Evolutionary conservation across 441 rosid genomes (phyloP).

Genomic region (Capsella rubella): DNA sequence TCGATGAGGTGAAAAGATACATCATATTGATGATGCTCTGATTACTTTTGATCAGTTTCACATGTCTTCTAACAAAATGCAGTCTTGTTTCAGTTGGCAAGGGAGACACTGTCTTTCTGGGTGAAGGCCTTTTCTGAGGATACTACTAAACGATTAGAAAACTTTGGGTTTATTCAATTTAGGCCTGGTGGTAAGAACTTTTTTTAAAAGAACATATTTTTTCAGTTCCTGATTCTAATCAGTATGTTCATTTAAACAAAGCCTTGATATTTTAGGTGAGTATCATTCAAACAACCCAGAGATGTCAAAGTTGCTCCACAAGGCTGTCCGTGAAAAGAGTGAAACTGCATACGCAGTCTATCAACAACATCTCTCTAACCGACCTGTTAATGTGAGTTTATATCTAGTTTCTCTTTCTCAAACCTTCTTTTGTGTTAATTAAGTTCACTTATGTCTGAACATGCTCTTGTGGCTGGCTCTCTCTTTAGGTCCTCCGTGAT

Average conservation of each 20-base stretch:
- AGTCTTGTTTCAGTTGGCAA: conserved; percentile 74
- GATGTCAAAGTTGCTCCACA: conserved; percentile 97
- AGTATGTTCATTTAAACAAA: conserved; percentile 21
- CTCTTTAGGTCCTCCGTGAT: conserved; percentile 87
- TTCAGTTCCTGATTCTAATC: not conserved
- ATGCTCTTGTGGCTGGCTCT: not conserved
- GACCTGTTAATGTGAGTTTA: conserved; percentile 88
- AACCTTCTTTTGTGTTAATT: not conserved
- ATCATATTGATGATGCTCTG: not conserved
- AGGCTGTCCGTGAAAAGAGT: conserved; percentile 99
- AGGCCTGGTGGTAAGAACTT: conserved; percentile 86
- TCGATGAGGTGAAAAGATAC: conserved; percentile 78
- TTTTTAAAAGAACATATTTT: conserved; percentile 3
- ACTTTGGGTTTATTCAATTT: conserved; percentile 92
- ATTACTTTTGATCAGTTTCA: not conserved
- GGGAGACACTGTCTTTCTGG: conserved; percentile 98
- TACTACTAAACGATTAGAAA: conserved; percentile 97
- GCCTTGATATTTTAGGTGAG: conserved; percentile 62
- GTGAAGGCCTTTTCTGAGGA: conserved; percentile 99
- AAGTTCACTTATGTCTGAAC: conserved; percentile 1
- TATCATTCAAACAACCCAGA: conserved; percentile 99
- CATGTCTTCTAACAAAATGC: conserved; percentile 37
- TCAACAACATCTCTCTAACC: conserved; percentile 96
- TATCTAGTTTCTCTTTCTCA: conserved; percentile 4
- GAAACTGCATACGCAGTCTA: conserved; percentile 91